phyloP scores from a whole-genome alignment of 257 asterid genomes.

The Jacaranda copaia region DNA sequence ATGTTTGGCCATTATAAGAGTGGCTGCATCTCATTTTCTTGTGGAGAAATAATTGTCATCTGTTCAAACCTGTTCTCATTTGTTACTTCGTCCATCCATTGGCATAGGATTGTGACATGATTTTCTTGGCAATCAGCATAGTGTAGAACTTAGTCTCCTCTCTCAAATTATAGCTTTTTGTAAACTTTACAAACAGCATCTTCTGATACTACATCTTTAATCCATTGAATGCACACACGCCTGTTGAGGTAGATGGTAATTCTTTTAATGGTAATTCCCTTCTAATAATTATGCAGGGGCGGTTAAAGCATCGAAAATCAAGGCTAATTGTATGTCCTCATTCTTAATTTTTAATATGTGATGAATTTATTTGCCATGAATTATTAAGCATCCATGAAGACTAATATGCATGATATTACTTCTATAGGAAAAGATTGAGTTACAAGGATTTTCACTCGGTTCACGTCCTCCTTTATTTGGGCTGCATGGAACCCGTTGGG shows the following conservation, averaged over 20 bases:
- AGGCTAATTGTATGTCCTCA: slow-evolving; percentile 77
- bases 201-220: slow-evolving; percentile 6
- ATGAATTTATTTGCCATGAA: slow-evolving; percentile 18
- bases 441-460: slow-evolving; percentile 90
- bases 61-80: no score
- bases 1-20: no score
- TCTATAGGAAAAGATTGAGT: slow-evolving; percentile 85
- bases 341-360: slow-evolving; percentile 30
- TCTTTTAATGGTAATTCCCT: slow-evolving; percentile 31
- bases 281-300: slow-evolving; percentile 66
- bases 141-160: not conserved
- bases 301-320: slow-evolving; percentile 85
- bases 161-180: not conserved
- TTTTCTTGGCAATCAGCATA: not conserved
- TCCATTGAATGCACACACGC: not conserved
- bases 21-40: no score
- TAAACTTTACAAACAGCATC: not conserved
- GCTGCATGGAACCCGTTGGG: slow-evolving; percentile 86
- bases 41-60: no score
- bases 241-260: not conserved
- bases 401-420: slow-evolving; percentile 13
- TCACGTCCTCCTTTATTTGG: slow-evolving; percentile 88
- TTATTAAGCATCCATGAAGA: slow-evolving; percentile 20
- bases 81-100: not conserved
- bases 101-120: not conserved